Percentiles rank a stretch among this genome's conserved stretches.
These are phyloP conservation scores for Vanilla planifolia DNA, from an alignment of 106 monocot species.

Conservation along the genomic window DNA sequence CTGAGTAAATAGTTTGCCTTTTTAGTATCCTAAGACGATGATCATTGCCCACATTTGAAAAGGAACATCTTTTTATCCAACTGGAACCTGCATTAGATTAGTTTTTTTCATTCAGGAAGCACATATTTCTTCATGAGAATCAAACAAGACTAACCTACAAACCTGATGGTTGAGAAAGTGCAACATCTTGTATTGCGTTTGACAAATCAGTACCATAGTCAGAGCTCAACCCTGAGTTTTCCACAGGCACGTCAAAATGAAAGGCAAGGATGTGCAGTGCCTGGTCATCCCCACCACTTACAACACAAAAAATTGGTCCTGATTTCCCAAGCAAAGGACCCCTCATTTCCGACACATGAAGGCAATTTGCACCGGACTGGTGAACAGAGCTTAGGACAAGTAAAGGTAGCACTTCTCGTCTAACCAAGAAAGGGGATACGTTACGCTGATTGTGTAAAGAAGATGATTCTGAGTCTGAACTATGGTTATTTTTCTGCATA, in stretches of 20 bases:
- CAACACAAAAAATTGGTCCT: conserved; percentile 38
- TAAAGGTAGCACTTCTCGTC: conserved; percentile 44
- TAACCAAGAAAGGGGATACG: conserved; percentile 11
- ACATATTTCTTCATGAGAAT: not conserved
- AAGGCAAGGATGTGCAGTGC: conserved; percentile 62
- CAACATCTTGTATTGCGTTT: conserved; percentile 5
- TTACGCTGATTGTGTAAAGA: not conserved
- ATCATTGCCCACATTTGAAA: conserved; percentile 4
- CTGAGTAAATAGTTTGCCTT: conserved; percentile 45
- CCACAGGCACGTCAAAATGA: conserved; percentile 8
- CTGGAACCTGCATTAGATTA: conserved; percentile 17
- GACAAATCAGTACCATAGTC: not conserved
- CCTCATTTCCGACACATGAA: conserved; percentile 45
- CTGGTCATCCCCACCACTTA: conserved; percentile 97
- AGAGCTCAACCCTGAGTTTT: not conserved
- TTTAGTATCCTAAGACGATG: conserved; percentile 26
- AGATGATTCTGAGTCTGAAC: not conserved
- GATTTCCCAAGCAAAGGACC: conserved; percentile 11
- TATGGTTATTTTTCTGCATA: not conserved
- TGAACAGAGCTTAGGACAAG: conserved; percentile 55
- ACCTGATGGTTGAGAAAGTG: conserved; percentile 12
- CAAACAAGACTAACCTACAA: not conserved
- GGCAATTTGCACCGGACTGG: conserved; percentile 92
- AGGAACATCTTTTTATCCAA: conserved; percentile 14
- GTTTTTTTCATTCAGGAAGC: not conserved